Evolutionary conservation across 768 basidiomycete genomes (phyloP), one percentile per base, ranked within the genome.

Genomic region (Mycena haematopus): DNA sequence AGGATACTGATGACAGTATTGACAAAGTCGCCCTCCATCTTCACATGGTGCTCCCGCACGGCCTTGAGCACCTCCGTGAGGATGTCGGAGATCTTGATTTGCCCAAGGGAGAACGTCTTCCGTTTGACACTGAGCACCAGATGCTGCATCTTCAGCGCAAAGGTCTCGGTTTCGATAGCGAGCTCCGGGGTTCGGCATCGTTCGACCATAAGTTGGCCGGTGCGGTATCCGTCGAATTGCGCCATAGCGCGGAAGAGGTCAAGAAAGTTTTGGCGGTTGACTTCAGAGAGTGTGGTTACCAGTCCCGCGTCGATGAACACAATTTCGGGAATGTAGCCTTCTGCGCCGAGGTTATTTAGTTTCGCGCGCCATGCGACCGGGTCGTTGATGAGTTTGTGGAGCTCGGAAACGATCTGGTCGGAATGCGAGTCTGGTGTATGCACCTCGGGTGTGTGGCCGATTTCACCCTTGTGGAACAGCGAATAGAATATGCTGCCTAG

Each of bases 1-100:
- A 99, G 76, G 58, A 98, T 94, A 11, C 92, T 93, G 62, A 99
- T 91, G 62, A 99, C 95, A 0, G 97, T 99, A 76, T 99, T 99
- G 72, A 99, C 89, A 72, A 99, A 99, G 74, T 99, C 97, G 15
- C 90, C 95, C 77, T 99, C 96, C 89, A 99, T 92, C 80, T 94
- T 98, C 66, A 99, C 97, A 72, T 97, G 96, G 74, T 98, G 96
- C 67, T 85, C 82, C 60, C 95, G 81, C 4, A 99, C 96, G 35
- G 89, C 86, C 69, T 79, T 88, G 52, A 99, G 78, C 9, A 99
- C 97, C 65, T 96, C 92, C 4, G 86, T 91, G 31, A 99, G 78
- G 63, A 99, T 86, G 74, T 99, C 96, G 29, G 92, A 90, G 58
- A 99, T 97, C 74, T 92, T 94, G 78, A 99, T 94, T 74, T 94